Evolutionary conservation across 495 filamentous ascomycete species (phyloP), one percentile per base, ranked within the genome.

Genomic region (Trypethelium eluteriae): DNA sequence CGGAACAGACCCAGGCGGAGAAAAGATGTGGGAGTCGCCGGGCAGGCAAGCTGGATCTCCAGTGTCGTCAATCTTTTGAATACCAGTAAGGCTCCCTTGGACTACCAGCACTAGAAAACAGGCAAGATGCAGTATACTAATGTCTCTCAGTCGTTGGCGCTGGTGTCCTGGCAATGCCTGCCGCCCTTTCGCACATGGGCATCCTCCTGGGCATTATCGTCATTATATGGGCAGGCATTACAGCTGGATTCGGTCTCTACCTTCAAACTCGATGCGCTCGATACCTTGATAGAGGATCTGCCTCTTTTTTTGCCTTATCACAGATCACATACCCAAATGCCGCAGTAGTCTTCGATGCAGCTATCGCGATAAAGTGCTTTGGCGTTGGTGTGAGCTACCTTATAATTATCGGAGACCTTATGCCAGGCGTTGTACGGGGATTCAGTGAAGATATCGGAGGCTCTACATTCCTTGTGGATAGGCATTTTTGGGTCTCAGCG

Each of bases 321-420:
- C 94, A 98, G 74, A 81, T 98, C 49, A 98, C 94, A 25, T 98
- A 98, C 73, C 94, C 94, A 2, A 97, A 96, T 76, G 93, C 94
- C 0, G 91, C 94, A 2, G 90, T 98, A 38, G 80, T 98, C 38
- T 98, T 98, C 77, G 94, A 98, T 78, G 88, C 88, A 3, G 94
- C 94, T 0, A 98, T 98, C 73, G 91, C 93, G 6, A 90, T 98
- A 73, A 98, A 98, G 74, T 98, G 94, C 74, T 98, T 98, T 77
- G 94, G 88, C 65, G 94, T 98, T 18, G 95, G 89, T 7, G 89
- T 98, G 50, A 96, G 92, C 74, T 98, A 98, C 76, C 84, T 98
- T 70, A 98, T 98, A 69, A 96, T 98, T 70, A 98, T 98, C 70
- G 94, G 94, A 18, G 94, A 98, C 73, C 80, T 98, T 69, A 98